Evolutionary conservation across 768 basidiomycete genomes (phyloP), one percentile per base, ranked within the genome.

Genomic region (Amanita inopinata): DNA sequence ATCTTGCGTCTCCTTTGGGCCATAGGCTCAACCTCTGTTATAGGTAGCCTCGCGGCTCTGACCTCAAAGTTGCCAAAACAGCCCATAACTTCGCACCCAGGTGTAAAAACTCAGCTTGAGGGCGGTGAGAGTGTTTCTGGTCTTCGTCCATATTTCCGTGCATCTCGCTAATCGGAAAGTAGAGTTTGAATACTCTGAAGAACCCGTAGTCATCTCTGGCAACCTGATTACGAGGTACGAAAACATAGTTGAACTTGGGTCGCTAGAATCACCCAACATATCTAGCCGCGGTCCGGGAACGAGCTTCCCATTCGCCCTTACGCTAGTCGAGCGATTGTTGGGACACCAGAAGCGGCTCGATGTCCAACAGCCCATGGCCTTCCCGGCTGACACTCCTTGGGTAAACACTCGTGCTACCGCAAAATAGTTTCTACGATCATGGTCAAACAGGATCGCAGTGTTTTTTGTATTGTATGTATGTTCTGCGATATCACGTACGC

Each of bases 151-250:
- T 18, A 18, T 23, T 33, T 47, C 10, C 49, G n/a, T n/a, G n/a
- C n/a, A n/a, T n/a, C n/a, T n/a, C n/a, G n/a, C n/a, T n/a, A n/a
- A n/a, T n/a, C n/a, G n/a, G n/a, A n/a, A n/a, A n/a, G n/a, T n/a
- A 87, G 87, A 63, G 7, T 90, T 82, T 47, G 76, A 81, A 0
- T 90, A 90, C 56, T 71, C 66, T 4, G 86, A 88, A 46, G 76
- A 81, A 3, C 53, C 78, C 2, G 86, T 88, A 4, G 83, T 88
- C 27, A 62, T 84, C 14, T 84, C 83, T 3, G 74, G 71, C 0
- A 78, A 75, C 39, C 66, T 90, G 3, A 68, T 90, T 8, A 88
- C 86, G n/a, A 88, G 83, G 85, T 83, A 43, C 23, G 63, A n/a
- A n/a, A n/a, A n/a, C n/a, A n/a, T n/a, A n/a, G n/a, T n/a, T n/a